Evolutionary conservation across 2,329 filamentous ascomycete genomes (phyloP), one percentile per base, ranked within the genome.

Genomic region (Ramularia endophylla): DNA sequence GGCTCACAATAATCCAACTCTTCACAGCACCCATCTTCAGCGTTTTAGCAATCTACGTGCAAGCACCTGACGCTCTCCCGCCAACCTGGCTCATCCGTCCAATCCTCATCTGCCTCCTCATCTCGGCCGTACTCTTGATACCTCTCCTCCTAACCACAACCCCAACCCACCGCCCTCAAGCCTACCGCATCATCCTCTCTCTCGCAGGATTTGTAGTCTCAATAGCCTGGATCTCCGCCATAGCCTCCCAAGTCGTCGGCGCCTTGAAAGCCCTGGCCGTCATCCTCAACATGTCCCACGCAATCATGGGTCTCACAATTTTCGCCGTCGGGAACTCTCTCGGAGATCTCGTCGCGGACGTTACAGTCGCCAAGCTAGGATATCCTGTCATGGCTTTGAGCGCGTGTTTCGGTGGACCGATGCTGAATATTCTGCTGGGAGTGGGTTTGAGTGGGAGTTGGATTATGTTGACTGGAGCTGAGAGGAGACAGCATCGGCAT

Each of bases 281-380:
- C 20, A 87, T 98, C 37, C 70, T 95, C 41, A 83, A 85, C 57
- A 98, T 98, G 60, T 92, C 85, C 12, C 92, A 98, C 65, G 92
- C 92, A 3, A 87, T 98, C 48, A 75, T 98, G 8, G 92, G 92
- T 2, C 75, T 98, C 38, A 98, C 92, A 12, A 83, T 98, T 40
- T 98, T 98, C 62, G 92, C 92, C 2, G 87, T 95, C 25, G 92
- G 92, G 19, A 98, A 98, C 65, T 94, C 87, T 7, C 74, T 97
- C 7, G 90, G 92, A 27, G 92, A 98, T 57, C 73, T 98, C 12
- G 87, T 98, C 8, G 90, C 92, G 12, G 85, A 98, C 61, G 85
- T 97, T 40, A 98, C 92, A 0, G 85, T 98, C 27, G 92, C 92
- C 3, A 80, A 87, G 25, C 78, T 98, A 2, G 92, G 92, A 2